These are phyloP conservation scores for Protomyces pachydermus DNA, from an alignment of 1,139 yeast genomes.

Conservation along the genomic window DNA sequence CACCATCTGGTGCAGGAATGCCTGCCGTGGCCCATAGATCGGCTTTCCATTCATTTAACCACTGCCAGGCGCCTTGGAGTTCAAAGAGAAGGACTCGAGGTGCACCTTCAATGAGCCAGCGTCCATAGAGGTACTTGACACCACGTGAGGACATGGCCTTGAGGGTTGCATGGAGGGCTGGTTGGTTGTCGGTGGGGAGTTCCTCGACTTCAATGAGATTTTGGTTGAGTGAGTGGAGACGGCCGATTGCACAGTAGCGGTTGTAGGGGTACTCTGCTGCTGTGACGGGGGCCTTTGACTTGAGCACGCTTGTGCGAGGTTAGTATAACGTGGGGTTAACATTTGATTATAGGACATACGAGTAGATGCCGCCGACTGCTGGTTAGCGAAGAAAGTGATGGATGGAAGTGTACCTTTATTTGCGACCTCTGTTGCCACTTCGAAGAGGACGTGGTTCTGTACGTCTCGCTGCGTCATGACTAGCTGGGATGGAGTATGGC, in stretches of 20 bases:
- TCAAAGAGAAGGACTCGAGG: conserved; percentile 89
- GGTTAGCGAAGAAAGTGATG: background rate
- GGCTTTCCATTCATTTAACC: conserved; percentile 85
- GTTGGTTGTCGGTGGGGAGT: conserved; percentile 56
- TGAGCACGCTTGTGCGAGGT: conserved; percentile 51
- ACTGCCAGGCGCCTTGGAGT: conserved; percentile 63
- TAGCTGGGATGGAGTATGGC: too few species aligned
- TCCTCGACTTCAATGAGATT: conserved; percentile 77
- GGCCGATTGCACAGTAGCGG: conserved; percentile 82
- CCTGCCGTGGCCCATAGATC: conserved; percentile 90
- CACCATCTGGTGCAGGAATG: conserved; percentile 88
- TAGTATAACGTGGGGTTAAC: background rate
- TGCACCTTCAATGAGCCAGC: conserved; percentile 90
- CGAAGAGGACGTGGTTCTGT: conserved; percentile 79
- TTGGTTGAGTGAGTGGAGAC: conserved; percentile 51
- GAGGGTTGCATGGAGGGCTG: conserved; percentile 57
- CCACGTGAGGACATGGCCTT: conserved; percentile 78
- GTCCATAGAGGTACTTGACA: conserved; percentile 75
- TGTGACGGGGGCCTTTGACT: conserved; percentile 94
- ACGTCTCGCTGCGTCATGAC: conserved; percentile 37
- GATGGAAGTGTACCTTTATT: conserved; percentile 48
- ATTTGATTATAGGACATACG: conserved; percentile 38
- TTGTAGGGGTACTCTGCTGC: conserved; percentile 80
- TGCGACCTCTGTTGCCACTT: conserved; percentile 96
- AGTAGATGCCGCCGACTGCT: conserved; percentile 88